A percentile compares a stretch with the other conserved stretches of the same genome.
Conservation (phyloP, 1,139 yeast genomes). For the Candida dubliniensis region DNA sequence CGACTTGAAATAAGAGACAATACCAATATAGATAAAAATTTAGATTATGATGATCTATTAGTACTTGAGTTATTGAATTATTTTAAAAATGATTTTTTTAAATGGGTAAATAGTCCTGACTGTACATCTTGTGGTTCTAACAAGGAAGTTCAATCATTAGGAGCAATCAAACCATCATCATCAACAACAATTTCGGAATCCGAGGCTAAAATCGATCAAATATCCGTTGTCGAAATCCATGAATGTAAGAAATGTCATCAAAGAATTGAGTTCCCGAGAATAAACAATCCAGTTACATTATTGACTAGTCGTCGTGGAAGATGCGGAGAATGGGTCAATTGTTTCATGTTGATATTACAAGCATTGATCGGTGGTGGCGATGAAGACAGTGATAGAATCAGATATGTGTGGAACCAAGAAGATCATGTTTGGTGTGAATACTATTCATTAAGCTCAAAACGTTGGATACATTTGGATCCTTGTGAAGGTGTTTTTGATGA, state of each 20-base stretch:
- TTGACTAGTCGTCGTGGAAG: slow-evolving; percentile 68
- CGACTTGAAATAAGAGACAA: slow-evolving; percentile 35
- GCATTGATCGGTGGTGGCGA: slow-evolving; percentile 54
- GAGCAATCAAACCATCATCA: slow-evolving; percentile 8
- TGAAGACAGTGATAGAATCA: slow-evolving; percentile 50
- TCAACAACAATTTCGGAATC: no score
- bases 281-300: slow-evolving; percentile 64
- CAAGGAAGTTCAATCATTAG: slow-evolving; percentile 19
- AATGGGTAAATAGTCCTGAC: slow-evolving; percentile 75
- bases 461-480: slow-evolving; percentile 89
- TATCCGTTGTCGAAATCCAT: slow-evolving; percentile 56
- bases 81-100: slow-evolving; percentile 78
- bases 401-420: slow-evolving; percentile 86
- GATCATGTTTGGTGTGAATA: slow-evolving; percentile 98
- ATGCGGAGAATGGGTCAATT: slow-evolving; percentile 96
- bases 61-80: slow-evolving; percentile 70
- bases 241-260: slow-evolving; percentile 52
- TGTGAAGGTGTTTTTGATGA: slow-evolving; percentile 87
- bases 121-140: slow-evolving; percentile 51
- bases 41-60: slow-evolving; percentile 65
- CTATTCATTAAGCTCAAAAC: slow-evolving; percentile 54
- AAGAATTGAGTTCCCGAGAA: slow-evolving; percentile 67
- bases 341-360: slow-evolving; percentile 68
- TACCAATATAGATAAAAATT: slow-evolving; percentile 10
- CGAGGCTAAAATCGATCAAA: slow-evolving; percentile 29